Evolutionary conservation across 805 yeast species (phyloP).

Genomic region (Pichia nanzhaoensis): DNA sequence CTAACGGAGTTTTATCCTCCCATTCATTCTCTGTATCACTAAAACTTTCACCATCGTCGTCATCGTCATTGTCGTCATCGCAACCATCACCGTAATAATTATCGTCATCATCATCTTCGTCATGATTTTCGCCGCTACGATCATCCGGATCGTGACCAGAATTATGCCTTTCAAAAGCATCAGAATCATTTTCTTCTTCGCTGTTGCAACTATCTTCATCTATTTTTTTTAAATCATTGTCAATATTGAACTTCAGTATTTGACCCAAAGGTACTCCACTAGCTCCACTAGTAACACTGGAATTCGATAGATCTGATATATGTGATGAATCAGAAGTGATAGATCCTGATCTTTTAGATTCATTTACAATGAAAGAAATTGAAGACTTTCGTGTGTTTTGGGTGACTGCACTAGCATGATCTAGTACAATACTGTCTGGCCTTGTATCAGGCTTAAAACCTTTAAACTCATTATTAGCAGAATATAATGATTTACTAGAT

Average conservation of each 20-base stretch:
- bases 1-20: conserved; percentile 13
- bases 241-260: background rate
- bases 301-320: conserved; percentile 2
- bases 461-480: background rate
- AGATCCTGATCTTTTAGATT: conserved; percentile 21
- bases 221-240: conserved; percentile 3
- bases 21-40: conserved; percentile 15
- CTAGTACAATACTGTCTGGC: conserved; percentile 6
- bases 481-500: conserved; percentile 3
- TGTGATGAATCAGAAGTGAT: conserved; percentile 16
- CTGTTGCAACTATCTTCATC: conserved; percentile 14
- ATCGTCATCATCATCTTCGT: conserved; percentile 8
- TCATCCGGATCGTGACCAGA: conserved; percentile 3
- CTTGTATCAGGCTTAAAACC: too few species aligned
- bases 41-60: background rate
- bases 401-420: conserved; percentile 15
- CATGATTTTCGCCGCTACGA: conserved; percentile 2
- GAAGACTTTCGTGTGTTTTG: conserved; percentile 19
- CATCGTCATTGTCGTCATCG: background rate
- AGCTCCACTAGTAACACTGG: conserved; percentile 4
- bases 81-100: conserved; percentile 6
- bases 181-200: conserved; percentile 4
- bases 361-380: conserved; percentile 21
- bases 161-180: conserved; percentile 9
- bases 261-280: conserved; percentile 4